Percentiles rank a stretch among this genome's conserved stretches.
These are phyloP conservation scores for Trichosanthes truncata DNA, from an alignment of 306 rosid species.

Conservation along the genomic window DNA sequence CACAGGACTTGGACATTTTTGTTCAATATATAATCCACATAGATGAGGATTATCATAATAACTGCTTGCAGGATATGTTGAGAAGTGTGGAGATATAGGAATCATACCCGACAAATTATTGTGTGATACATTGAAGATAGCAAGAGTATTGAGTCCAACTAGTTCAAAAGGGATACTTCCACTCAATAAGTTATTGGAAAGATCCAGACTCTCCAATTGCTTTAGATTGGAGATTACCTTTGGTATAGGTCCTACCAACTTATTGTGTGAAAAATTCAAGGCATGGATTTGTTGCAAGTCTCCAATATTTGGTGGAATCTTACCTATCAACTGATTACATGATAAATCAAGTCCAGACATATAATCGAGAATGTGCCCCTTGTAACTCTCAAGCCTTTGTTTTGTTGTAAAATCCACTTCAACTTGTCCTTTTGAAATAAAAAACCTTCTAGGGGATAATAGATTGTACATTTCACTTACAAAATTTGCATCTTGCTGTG, in stretches of 20 bases:
- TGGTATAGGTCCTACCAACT: too few relatives aligned
- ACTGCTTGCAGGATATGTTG: neutral
- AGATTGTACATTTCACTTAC: too few relatives aligned
- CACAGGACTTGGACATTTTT: too few relatives aligned
- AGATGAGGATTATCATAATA: neutral
- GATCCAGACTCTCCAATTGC: neutral
- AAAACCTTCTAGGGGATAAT: too few relatives aligned
- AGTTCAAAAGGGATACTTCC: neutral
- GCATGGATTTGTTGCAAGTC: too few relatives aligned
- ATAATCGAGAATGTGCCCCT: neutral
- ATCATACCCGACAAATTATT: too few relatives aligned
- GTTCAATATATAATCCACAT: too few relatives aligned
- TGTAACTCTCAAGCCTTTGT: neutral
- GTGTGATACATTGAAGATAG: neutral
- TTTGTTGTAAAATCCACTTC: neutral
- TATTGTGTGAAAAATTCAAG: too few relatives aligned
- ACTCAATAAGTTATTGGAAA: neutral
- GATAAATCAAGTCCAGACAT: constrained; percentile 2
- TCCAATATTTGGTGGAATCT: neutral
- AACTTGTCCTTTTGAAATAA: too few relatives aligned
- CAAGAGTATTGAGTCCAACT: neutral
- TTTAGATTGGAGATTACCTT: too few relatives aligned
- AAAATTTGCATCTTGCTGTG: too few relatives aligned
- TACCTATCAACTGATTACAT: neutral
- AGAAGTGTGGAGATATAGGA: neutral